phyloP scores from a whole-genome alignment of 345 rosid species.

The Salix koriyanagi region DNA sequence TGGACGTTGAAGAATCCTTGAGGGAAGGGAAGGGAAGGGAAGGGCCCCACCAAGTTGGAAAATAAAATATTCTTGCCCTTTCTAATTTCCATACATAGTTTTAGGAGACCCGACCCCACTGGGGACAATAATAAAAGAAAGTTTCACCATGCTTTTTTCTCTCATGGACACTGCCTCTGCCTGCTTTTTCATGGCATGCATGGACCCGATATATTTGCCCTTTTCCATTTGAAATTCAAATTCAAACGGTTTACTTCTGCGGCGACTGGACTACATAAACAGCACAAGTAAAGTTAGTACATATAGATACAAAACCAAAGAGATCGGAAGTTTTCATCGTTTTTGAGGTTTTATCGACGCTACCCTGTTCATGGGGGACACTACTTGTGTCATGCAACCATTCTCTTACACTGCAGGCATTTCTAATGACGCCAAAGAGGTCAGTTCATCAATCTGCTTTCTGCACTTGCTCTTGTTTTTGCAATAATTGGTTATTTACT shows the following conservation, averaged over 20 bases:
- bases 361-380: conserved; percentile 19
- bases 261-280: background rate
- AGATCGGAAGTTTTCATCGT: background rate
- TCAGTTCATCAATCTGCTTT: conserved; percentile 1
- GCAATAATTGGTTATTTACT: background rate
- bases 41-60: background rate
- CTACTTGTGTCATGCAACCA: conserved; percentile 30
- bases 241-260: conserved; percentile 5
- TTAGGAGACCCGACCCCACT: too few species aligned
- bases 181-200: conserved; percentile 1
- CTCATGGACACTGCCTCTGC: background rate
- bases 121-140: too few species aligned
- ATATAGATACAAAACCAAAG: background rate
- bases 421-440: conserved; percentile 26
- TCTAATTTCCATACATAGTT: too few species aligned
- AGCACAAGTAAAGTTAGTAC: too few species aligned
- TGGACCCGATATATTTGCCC: background rate
- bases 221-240: conserved; percentile 26
- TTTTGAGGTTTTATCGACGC: background rate
- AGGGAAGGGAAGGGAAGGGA: too few species aligned
- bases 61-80: background rate
- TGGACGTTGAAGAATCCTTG: background rate
- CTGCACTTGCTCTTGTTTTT: background rate
- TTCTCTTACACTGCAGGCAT: conserved; percentile 32
- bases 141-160: background rate